phyloP scores from a whole-genome alignment of 1,284 basidiomycete species.

The Veloboletus limbatus region DNA sequence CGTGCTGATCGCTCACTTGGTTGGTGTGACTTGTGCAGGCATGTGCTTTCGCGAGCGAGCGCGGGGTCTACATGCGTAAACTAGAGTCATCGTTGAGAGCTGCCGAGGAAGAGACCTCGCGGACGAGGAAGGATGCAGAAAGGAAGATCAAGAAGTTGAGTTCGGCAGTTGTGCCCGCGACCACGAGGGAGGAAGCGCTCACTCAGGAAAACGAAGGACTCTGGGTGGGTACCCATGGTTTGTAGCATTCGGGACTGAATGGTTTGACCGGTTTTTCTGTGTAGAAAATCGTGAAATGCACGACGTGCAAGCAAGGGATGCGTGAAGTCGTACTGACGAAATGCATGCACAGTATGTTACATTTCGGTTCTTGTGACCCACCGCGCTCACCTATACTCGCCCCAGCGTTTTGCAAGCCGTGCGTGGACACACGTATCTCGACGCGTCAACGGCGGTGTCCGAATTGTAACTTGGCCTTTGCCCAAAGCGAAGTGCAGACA shows the following conservation, averaged over 20 bases:
- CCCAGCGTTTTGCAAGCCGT: slow-evolving; percentile 84
- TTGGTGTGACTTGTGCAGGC: slow-evolving; percentile 14
- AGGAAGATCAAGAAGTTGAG: slow-evolving; percentile 46
- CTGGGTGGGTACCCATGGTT: slow-evolving; percentile 49
- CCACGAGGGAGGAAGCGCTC: slow-evolving; percentile 42
- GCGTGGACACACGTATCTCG: slow-evolving; percentile 85
- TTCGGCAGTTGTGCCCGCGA: slow-evolving; percentile 27
- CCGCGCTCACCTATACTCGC: neutral
- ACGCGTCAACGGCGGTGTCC: slow-evolving; percentile 97
- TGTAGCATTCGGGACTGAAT: neutral
- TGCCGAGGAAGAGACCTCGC: slow-evolving; percentile 30
- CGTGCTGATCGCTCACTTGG: slow-evolving; percentile 16
- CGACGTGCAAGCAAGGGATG: slow-evolving; percentile 84
- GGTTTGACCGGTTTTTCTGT: neutral
- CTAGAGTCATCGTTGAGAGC: slow-evolving; percentile 22
- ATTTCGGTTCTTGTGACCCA: slow-evolving; percentile 1
- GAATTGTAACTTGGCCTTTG: slow-evolving; percentile 83
- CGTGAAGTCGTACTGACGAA: slow-evolving; percentile 88
- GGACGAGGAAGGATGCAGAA: slow-evolving; percentile 50
- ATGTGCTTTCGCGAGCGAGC: slow-evolving; percentile 26
- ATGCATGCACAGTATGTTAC: slow-evolving; percentile 85
- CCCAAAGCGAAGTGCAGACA: slow-evolving; percentile 82
- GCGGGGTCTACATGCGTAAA: slow-evolving; percentile 26
- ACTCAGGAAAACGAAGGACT: slow-evolving; percentile 57
- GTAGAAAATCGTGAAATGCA: slow-evolving; percentile 87